Percentiles rank a stretch among this genome's conserved stretches.
These are phyloP conservation scores for Blastocystis hominis DNA, from an alignment of 352 stramenopile genomes.

Conservation along the genomic window DNA sequence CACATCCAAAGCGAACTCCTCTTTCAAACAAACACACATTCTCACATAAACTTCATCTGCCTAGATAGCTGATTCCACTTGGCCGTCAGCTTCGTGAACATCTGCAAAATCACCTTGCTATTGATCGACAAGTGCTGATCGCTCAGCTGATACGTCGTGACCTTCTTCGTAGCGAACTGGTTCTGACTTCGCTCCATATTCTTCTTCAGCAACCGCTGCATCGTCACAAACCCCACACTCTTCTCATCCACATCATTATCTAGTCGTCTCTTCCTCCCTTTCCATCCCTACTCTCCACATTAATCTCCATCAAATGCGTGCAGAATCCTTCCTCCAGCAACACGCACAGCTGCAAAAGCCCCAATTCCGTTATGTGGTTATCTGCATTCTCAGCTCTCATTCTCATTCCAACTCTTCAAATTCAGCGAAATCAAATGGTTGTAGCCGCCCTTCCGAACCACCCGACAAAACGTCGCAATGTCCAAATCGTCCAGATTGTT, in stretches of 20 bases:
- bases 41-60: conserved; percentile 43
- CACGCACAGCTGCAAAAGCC: conserved; percentile 17
- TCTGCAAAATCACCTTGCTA: conserved; percentile 53
- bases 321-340: conserved; percentile 31
- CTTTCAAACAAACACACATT: no score
- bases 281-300: not conserved
- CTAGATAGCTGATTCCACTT: conserved; percentile 48
- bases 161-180: not conserved
- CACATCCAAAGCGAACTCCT: no score
- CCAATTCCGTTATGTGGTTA: conserved; percentile 36
- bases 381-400: not conserved
- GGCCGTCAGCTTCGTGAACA: conserved; percentile 46
- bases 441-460: not conserved
- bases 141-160: conserved; percentile 32
- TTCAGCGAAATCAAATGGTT: not conserved
- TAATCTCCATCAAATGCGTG: not conserved
- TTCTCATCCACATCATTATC: not conserved
- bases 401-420: conserved; percentile 11
- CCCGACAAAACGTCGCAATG: not conserved
- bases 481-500: conserved; percentile 25
- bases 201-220: conserved; percentile 12
- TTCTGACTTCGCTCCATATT: conserved; percentile 7
- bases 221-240: conserved; percentile 4
- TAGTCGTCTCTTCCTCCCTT: not conserved
- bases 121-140: conserved; percentile 49